Percentiles rank a stretch among this genome's conserved stretches.
Evolutionary conservation across 2,329 filamentous ascomycete genomes (phyloP).

Genomic region (Fusarium drepaniforme): DNA sequence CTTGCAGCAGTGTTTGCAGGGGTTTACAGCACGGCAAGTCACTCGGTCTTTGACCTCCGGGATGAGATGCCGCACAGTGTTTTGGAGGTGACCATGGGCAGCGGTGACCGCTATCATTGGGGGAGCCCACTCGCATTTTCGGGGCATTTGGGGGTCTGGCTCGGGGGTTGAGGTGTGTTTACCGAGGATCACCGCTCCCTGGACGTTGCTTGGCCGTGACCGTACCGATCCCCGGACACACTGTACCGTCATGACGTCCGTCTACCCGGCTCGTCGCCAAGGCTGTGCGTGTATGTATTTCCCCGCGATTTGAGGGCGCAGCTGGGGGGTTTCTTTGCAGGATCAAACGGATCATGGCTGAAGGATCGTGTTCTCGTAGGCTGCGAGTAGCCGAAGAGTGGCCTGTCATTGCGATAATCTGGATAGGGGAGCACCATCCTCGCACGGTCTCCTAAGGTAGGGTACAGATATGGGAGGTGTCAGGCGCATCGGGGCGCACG

Average conservation of each 20-base stretch:
- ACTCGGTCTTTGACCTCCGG: conserved; percentile 34
- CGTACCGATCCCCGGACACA: conserved; percentile 29
- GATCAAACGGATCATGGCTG: conserved; percentile 2
- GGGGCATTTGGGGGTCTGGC: conserved; percentile 26
- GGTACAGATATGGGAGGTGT: background rate
- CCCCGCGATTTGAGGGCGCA: conserved; percentile 27
- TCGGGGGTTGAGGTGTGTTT: conserved; percentile 37
- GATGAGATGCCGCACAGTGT: conserved; percentile 34
- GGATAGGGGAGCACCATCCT: conserved; percentile 32
- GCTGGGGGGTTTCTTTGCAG: background rate
- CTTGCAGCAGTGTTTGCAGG: conserved; percentile 25
- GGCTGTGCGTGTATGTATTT: conserved; percentile 9
- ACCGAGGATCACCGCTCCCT: conserved; percentile 31
- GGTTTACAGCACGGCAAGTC: conserved; percentile 19
- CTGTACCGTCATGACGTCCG: conserved; percentile 30
- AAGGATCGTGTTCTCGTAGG: conserved; percentile 13
- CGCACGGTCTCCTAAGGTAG: conserved; percentile 31
- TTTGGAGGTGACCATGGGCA: conserved; percentile 35
- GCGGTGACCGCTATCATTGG: conserved; percentile 31
- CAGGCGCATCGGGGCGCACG: conserved; percentile 32
- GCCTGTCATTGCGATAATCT: conserved; percentile 5
- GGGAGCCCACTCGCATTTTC: conserved; percentile 29
- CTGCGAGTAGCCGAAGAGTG: conserved; percentile 4
- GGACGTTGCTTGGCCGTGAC: conserved; percentile 21
- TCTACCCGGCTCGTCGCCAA: conserved; percentile 23